Conservation (phyloP, 2,329 filamentous ascomycete species). For the Microdochium bolleyi region DNA sequence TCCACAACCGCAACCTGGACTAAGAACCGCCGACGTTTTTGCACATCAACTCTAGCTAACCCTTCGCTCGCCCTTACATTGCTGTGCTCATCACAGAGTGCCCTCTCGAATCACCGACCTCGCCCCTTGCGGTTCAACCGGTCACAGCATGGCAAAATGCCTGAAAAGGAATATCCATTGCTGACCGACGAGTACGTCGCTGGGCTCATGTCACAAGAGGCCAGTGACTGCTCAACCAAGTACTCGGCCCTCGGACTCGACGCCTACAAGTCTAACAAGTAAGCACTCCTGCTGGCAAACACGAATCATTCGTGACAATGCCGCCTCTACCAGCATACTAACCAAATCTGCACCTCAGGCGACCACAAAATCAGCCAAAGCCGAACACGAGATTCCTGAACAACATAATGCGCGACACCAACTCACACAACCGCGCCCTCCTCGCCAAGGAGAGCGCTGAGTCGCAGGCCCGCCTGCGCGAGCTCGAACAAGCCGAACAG, state of each 20-base stretch:
- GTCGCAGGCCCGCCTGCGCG: conserved; percentile 60
- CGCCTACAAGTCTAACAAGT: conserved; percentile 47
- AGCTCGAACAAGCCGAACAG: conserved; percentile 43
- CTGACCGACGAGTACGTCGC: conserved; percentile 75
- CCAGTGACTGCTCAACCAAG: conserved; percentile 61
- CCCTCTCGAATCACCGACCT: background rate
- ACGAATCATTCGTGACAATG: conserved; percentile 2
- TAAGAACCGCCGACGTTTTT: too few relatives aligned
- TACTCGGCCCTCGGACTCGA: conserved; percentile 70
- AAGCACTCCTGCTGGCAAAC: conserved; percentile 12
- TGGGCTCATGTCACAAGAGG: conserved; percentile 71
- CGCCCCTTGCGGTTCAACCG: background rate
- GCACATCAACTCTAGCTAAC: too few relatives aligned
- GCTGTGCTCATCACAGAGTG: background rate
- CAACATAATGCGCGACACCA: conserved; percentile 81
- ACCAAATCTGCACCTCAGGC: conserved; percentile 32
- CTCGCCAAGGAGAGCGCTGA: conserved; percentile 80
- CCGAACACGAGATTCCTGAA: conserved; percentile 87
- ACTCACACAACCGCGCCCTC: conserved; percentile 81
- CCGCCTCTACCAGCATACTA: conserved; percentile 7
- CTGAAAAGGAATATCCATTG: conserved; percentile 28
- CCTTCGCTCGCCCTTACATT: too few relatives aligned
- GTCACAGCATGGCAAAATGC: conserved; percentile 25
- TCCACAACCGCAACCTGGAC: too few relatives aligned
- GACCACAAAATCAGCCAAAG: conserved; percentile 60